phyloP scores from a whole-genome alignment of 163 green algal species.

The Smithsoniella earleae region DNA sequence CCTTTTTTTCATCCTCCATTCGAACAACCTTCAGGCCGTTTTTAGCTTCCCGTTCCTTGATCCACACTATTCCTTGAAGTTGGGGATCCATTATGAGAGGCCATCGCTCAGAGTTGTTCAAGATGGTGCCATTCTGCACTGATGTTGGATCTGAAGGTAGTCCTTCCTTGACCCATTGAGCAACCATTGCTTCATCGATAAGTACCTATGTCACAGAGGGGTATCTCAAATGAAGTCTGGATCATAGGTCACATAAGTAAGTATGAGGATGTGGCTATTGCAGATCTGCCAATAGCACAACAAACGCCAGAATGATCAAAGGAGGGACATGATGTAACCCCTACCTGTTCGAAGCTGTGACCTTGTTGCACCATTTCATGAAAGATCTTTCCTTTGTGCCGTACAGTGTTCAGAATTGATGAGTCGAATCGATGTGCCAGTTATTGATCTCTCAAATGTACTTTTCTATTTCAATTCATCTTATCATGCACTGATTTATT shows the following conservation, averaged over 20 bases:
- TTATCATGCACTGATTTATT: too few relatives aligned
- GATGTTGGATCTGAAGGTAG: slow-evolving; percentile 71
- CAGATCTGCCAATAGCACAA: neutral
- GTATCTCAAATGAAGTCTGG: too few relatives aligned
- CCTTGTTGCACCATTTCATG: too few relatives aligned
- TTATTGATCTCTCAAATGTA: too few relatives aligned
- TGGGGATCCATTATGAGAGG: slow-evolving; percentile 82
- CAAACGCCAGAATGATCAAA: neutral
- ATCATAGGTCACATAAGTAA: too few relatives aligned
- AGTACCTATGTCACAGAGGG: too few relatives aligned
- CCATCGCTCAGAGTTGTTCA: slow-evolving; percentile 78
- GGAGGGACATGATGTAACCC: neutral
- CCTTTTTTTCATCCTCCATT: slow-evolving; percentile 32
- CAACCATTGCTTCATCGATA: slow-evolving; percentile 71
- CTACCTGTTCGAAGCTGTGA: too few relatives aligned
- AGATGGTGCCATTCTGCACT: slow-evolving; percentile 77
- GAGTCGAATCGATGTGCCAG: too few relatives aligned
- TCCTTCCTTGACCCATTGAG: slow-evolving; percentile 68
- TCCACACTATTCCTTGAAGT: slow-evolving; percentile 77
- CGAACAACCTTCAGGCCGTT: slow-evolving; percentile 44
- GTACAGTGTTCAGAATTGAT: too few relatives aligned
- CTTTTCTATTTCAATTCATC: too few relatives aligned
- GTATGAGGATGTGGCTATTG: neutral
- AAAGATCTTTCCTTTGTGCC: too few relatives aligned
- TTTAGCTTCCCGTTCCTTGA: slow-evolving; percentile 65